Conservation (phyloP, 805 yeast genomes). For the Zygoascus biomembranicola region DNA sequence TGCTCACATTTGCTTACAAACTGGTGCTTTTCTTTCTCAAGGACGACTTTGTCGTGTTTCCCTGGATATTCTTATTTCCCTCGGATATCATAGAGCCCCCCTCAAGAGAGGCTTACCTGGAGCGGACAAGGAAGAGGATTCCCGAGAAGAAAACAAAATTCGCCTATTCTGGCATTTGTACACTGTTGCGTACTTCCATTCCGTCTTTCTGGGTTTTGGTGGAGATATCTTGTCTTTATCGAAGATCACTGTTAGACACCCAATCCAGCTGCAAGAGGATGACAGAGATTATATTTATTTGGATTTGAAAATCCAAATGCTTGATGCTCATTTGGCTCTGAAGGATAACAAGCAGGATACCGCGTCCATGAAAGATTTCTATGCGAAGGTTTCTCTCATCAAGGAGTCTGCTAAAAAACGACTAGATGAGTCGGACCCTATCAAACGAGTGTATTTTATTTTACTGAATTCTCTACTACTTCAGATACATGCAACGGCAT, state of each 20-base stretch:
- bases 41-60: neutral
- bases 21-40: conserved; percentile 2
- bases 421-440: neutral
- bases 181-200: neutral
- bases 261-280: neutral
- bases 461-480: neutral
- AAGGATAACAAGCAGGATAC: neutral
- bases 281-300: neutral
- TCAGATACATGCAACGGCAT: neutral
- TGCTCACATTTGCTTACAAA: conserved; percentile 1
- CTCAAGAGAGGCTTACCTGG: neutral
- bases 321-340: neutral
- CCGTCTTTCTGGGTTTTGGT: neutral
- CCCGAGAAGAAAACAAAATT: neutral
- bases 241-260: neutral
- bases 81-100: neutral
- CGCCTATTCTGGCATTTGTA: conserved; percentile 1
- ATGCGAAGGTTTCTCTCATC: neutral
- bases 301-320: neutral
- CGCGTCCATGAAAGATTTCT: neutral
- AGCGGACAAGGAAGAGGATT: neutral
- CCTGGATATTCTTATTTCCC: neutral
- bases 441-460: neutral
- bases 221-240: neutral
- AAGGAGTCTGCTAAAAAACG: neutral